These are phyloP conservation scores for Spinacia oleracea DNA, from an alignment of 179 eudicot species.

Conservation along the genomic window DNA sequence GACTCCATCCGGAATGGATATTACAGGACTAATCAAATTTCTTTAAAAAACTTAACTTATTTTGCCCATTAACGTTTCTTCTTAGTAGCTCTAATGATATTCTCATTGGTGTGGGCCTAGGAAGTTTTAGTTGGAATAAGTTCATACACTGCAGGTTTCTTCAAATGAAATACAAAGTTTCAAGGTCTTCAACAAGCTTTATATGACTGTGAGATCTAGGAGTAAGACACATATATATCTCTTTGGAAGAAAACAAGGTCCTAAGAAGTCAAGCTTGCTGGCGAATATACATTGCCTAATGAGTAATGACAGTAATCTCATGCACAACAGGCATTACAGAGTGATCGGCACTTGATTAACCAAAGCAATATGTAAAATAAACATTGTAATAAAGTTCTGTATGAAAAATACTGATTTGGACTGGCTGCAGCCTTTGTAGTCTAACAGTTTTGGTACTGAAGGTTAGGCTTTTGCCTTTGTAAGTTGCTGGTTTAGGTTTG, in stretches of 20 bases:
- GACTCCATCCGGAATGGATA: neutral
- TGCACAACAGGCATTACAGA: too few species aligned
- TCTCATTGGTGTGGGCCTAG: neutral
- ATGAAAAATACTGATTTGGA: too few species aligned
- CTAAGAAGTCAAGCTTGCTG: neutral
- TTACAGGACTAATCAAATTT: neutral
- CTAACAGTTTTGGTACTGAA: too few species aligned
- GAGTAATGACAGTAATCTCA: too few species aligned
- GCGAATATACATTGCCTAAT: too few species aligned
- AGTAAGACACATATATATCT: neutral
- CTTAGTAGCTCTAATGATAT: neutral
- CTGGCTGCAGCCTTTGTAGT: too few species aligned
- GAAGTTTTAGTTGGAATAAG: neutral
- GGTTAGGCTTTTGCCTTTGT: too few species aligned
- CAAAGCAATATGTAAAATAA: too few species aligned
- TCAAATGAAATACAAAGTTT: neutral
- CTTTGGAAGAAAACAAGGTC: neutral
- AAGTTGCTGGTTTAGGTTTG: too few species aligned
- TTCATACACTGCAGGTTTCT: neutral
- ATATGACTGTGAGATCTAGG: neutral
- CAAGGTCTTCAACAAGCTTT: neutral
- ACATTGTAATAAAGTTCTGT: too few species aligned
- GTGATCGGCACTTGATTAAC: too few species aligned
- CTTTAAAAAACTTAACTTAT: neutral
- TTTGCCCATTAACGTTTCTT: neutral